Base-by-base conservation (phyloP, 352 stramenopile genomes). In the Pythium insidiosum region DNA sequence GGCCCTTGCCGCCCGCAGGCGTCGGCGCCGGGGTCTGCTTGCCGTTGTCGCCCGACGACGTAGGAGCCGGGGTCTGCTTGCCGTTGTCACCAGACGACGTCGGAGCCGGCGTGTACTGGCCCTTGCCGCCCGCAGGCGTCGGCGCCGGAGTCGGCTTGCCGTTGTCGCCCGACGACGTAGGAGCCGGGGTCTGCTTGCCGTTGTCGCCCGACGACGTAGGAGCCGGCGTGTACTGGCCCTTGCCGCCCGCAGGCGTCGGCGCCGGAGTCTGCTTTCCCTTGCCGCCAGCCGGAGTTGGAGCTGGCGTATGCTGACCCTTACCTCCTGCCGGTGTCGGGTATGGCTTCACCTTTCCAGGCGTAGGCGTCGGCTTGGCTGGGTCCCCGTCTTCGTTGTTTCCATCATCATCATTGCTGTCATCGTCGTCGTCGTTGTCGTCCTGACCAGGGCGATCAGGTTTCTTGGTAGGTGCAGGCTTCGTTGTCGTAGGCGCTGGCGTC, bases 371-470 rank as follows among this genome's bases (percentile, higher is more conserved):
- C 12, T 22, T 13, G n/a, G 28, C 20, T 19, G 43, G 33, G 23
- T 50, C 15, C 42, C 35, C 3, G 21, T 37, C 12, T 25, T 50
- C 4, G 31, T 21, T 13, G 20, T 5, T 7, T 16, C 23, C 30
- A 3, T 33, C 19, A 12, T 42, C 33, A 20, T 42, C 40, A 25
- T 7, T n/a, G 34, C 16, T 39, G 34, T 39, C 34, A 9, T 41
- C 30, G 41, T 50, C 43, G 21, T 47, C 44, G 15, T 43, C 44
- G 24, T 52, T 35, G 19, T 38, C 34, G 18, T 39, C 30, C 26
- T 31, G 28, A 33, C 28, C 28, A 13, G 28, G 28, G 9, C 28
- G 28, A 15, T 9, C 9, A 9, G 28, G 15, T 15, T 33, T 33
- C 28, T 33, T 33, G 34, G 18, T 20, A n/a, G 34, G 18, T 7